Base-by-base conservation (phyloP, 2,329 filamentous ascomycete genomes). In the Gnomoniopsis sp. region DNA sequence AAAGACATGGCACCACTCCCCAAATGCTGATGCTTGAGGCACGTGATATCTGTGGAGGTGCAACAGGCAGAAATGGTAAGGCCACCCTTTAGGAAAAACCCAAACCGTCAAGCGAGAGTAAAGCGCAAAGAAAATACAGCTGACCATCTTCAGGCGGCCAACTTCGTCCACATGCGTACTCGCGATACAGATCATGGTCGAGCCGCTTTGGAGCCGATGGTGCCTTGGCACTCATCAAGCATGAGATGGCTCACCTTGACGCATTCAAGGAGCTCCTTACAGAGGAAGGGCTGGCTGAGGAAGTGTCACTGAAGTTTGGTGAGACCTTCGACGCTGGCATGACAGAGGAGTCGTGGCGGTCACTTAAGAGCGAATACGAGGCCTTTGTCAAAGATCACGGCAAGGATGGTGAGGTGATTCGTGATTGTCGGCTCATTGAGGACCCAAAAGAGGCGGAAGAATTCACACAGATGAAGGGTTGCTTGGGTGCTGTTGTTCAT, bases 321-420 rank as follows among this genome's bases (percentile, higher is more conserved):
- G 65, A 70, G 60, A 71, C 69, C 2, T 71, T 71, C 49, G 69
- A 71, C 57, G 69, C 67, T 15, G 69, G 67, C 1, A 71, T 71
- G 69, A 68, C 69, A 1, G 64, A 67, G 4, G 67, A 69, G 52
- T 68, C 68, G 19, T 71, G 67, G 69, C 48, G 43, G 3, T 57
- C 68, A 11, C 61, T 71, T 2, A 68, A 65, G 41, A 63, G 61
- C 38, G 67, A 67, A 21, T 67, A 65, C 30, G 67, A 69, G 2
- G 62, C 60, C 3, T 68, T 71, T 61, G 62, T 62, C 26, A 64
- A 53, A 4, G 69, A 71, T 19, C 65, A 68, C 41, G 69, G 68
- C 23, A 63, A 62, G 15, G 65, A 69, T 30, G 62, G 67, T 33
- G 66, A 69, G n/a, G 58, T 71, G 10, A 63, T 71, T 30, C 63